Evolutionary conservation across 371 early-diverging fungal genomes (phyloP).

Genomic region (Circinella minor): DNA sequence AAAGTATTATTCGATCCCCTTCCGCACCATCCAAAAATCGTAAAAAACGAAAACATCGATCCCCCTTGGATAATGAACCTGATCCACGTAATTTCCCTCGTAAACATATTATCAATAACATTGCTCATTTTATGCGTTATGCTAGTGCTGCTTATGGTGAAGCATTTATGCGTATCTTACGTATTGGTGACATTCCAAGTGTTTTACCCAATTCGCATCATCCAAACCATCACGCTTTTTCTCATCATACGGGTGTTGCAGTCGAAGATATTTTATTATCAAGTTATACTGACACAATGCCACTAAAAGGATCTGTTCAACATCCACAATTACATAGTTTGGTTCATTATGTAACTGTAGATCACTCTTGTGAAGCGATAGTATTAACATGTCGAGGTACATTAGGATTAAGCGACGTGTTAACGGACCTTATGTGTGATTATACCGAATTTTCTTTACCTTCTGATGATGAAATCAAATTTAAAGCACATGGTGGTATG

Average conservation of each 20-base stretch:
- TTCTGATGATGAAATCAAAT: constrained; percentile 33
- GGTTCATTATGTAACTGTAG: constrained; percentile 85
- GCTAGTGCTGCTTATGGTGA: constrained; percentile 84
- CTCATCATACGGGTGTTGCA: constrained; percentile 69
- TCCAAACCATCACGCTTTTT: constrained; percentile 76
- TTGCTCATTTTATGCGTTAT: constrained; percentile 77
- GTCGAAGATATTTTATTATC: constrained; percentile 70
- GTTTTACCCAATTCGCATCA: constrained; percentile 53
- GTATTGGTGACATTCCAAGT: constrained; percentile 69
- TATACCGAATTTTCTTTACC: constrained; percentile 68
- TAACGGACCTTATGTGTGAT: constrained; percentile 87
- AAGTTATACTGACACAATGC: constrained; percentile 57
- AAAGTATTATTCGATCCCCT: constrained; percentile 14
- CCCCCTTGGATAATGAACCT: constrained; percentile 24
- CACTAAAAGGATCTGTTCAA: constrained; percentile 25
- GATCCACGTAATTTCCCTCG: constrained; percentile 58
- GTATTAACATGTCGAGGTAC: constrained; percentile 93
- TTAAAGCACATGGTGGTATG: constrained; percentile 80
- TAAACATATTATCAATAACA: constrained; percentile 69
- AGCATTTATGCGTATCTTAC: constrained; percentile 83
- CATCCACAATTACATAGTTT: constrained; percentile 73
- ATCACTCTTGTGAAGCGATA: constrained; percentile 75
- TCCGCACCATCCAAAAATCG: constrained; percentile 15
- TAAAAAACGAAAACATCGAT: constrained; percentile 8
- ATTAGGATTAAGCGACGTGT: constrained; percentile 82